Evolutionary conservation across 1,284 basidiomycete species (phyloP).

Genomic region (Phaffia rhodozyma): DNA sequence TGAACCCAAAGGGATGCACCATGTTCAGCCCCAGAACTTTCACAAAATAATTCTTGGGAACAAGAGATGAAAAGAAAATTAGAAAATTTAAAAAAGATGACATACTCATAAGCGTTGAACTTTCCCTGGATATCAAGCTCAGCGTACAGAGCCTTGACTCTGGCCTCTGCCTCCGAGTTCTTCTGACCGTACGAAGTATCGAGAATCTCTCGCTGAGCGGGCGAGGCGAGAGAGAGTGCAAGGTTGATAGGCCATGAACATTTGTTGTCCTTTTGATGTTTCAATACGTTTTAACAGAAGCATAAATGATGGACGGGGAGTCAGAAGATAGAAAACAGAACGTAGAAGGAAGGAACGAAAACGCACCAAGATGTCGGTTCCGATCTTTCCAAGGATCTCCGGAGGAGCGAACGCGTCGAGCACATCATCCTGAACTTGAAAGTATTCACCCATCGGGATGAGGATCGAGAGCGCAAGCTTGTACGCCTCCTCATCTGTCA

Average conservation of each 20-base stretch:
- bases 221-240: constrained; percentile 57
- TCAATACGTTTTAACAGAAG: too few species aligned
- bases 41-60: too few species aligned
- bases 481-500: constrained; percentile 62
- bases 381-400: constrained; percentile 90
- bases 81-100: too few species aligned
- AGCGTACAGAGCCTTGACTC: constrained; percentile 66
- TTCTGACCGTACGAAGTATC: constrained; percentile 79
- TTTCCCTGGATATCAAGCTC: constrained; percentile 55
- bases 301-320: not conserved
- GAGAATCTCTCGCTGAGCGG: constrained; percentile 47
- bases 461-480: constrained; percentile 70
- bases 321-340: not conserved
- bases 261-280: constrained; percentile 66
- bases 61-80: too few species aligned
- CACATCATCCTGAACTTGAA: constrained; percentile 98
- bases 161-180: constrained; percentile 48
- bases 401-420: constrained; percentile 85
- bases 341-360: not conserved
- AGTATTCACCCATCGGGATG: constrained; percentile 90
- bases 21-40: too few species aligned
- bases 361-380: constrained; percentile 85
- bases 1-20: too few species aligned
- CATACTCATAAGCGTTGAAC: constrained; percentile 67
- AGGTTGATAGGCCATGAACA: constrained; percentile 95